These are phyloP conservation scores for Blastobotrys robertii DNA, from an alignment of 805 yeast species.

Conservation along the genomic window DNA sequence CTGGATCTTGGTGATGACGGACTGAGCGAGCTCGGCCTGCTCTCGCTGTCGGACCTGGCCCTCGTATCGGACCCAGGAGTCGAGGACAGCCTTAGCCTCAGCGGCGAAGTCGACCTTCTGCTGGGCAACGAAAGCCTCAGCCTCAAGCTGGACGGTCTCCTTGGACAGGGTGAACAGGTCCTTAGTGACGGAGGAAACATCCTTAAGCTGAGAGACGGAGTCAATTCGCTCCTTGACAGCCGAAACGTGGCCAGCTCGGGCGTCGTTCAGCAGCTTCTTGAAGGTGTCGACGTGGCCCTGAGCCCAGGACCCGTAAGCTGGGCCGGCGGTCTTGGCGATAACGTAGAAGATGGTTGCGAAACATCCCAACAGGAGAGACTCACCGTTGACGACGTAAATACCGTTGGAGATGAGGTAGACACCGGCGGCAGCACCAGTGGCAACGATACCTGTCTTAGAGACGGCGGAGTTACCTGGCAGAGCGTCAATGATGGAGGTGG, in stretches of 20 bases:
- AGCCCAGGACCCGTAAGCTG: slow-evolving; percentile 92
- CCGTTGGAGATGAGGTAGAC: slow-evolving; percentile 91
- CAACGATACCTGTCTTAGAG: slow-evolving; percentile 90
- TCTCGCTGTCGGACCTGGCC: slow-evolving; percentile 91
- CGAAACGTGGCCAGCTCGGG: slow-evolving; percentile 81
- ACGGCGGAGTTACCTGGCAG: slow-evolving; percentile 83
- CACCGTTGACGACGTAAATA: slow-evolving; percentile 88
- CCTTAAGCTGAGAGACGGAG: slow-evolving; percentile 79
- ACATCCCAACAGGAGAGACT: slow-evolving; percentile 73
- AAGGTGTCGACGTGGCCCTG: slow-evolving; percentile 75
- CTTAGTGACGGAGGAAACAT: slow-evolving; percentile 85
- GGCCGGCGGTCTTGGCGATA: slow-evolving; percentile 81
- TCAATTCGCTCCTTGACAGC: slow-evolving; percentile 91
- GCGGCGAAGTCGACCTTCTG: slow-evolving; percentile 78
- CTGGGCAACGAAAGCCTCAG: slow-evolving; percentile 85
- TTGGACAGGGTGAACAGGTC: slow-evolving; percentile 87
- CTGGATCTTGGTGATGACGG: slow-evolving; percentile 84
- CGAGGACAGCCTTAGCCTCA: slow-evolving; percentile 92
- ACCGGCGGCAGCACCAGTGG: slow-evolving; percentile 91
- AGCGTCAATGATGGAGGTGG: slow-evolving; percentile 79
- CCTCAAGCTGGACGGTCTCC: slow-evolving; percentile 94
- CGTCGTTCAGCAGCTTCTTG: slow-evolving; percentile 69
- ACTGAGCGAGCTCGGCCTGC: slow-evolving; percentile 81
- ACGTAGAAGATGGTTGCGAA: slow-evolving; percentile 69
- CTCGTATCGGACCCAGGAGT: slow-evolving; percentile 99